Evolutionary conservation across 1,284 basidiomycete species (phyloP).

Genomic region (Trichosporon sp.): DNA sequence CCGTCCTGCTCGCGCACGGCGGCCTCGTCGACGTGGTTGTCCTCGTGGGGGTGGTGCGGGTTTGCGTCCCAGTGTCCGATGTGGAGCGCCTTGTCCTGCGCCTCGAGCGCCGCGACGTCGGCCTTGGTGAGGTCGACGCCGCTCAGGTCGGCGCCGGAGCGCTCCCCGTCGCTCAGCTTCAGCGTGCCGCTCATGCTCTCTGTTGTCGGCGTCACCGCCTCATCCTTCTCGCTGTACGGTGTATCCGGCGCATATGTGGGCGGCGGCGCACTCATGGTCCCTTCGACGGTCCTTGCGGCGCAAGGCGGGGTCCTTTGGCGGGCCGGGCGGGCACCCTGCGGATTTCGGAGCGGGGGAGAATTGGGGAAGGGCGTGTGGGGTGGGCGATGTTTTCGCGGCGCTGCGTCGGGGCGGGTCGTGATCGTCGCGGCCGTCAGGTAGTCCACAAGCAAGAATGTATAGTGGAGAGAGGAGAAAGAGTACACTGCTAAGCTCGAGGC

Average conservation of each 20-base stretch:
- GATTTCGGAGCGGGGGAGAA: too few relatives aligned
- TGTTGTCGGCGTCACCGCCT: not conserved
- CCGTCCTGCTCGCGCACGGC: constrained; percentile 16
- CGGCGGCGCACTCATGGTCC: not conserved
- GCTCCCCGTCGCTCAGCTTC: too few relatives aligned
- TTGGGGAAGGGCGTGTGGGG: not conserved
- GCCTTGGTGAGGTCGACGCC: not conserved
- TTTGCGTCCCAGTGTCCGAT: not conserved
- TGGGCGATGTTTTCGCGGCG: not conserved
- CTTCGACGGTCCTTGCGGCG: not conserved
- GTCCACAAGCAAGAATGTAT: not conserved
- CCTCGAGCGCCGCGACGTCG: not conserved
- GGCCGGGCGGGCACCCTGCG: too few relatives aligned
- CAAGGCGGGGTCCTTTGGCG: not conserved
- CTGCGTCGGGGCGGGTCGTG: not conserved
- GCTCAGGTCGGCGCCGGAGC: not conserved
- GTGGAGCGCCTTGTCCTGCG: not conserved
- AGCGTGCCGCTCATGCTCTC: not conserved
- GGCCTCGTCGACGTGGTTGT: not conserved
- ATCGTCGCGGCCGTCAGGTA: not conserved
- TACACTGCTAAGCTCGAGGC: too few relatives aligned
- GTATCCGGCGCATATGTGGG: not conserved
- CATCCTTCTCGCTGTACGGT: not conserved
- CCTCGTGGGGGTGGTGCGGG: not conserved
- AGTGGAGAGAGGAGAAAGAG: too few relatives aligned